phyloP scores from a whole-genome alignment of 2,329 filamentous ascomycete genomes.

The Fusarium pseudograminearum region DNA sequence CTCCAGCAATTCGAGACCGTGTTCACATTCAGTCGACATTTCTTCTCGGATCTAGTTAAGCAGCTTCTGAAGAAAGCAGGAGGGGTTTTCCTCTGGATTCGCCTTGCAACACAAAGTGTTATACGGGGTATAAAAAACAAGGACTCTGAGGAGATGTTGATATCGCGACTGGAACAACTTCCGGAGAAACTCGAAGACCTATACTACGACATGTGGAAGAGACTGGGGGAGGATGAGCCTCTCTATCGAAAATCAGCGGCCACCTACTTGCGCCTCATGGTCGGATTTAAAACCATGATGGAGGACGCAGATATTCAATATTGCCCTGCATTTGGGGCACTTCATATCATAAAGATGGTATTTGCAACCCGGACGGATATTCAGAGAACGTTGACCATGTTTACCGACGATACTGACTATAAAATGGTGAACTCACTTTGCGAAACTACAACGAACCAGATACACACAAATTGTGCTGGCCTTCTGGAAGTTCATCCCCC shows the following conservation, averaged over 20 bases:
- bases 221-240: not conserved
- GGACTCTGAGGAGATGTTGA: not conserved
- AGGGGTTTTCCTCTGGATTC: not conserved
- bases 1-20: not conserved
- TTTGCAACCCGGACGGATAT: not conserved
- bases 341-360: not conserved
- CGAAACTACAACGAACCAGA: not conserved
- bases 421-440: not conserved
- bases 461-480: not conserved
- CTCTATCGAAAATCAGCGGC: not conserved
- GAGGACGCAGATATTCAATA: accelerated
- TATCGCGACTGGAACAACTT: not conserved
- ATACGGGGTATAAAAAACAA: not conserved
- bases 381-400: not conserved
- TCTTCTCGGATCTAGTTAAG: accelerated
- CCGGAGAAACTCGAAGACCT: not conserved
- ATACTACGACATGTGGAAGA: not conserved
- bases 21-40: accelerated
- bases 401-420: not conserved
- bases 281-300: not conserved
- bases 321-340: not conserved
- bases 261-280: accelerated
- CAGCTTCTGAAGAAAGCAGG: not conserved
- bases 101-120: not conserved
- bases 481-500: not conserved